Base-by-base conservation (phyloP, 2,329 filamentous ascomycete genomes). In the Podosphaera aphanis region DNA sequence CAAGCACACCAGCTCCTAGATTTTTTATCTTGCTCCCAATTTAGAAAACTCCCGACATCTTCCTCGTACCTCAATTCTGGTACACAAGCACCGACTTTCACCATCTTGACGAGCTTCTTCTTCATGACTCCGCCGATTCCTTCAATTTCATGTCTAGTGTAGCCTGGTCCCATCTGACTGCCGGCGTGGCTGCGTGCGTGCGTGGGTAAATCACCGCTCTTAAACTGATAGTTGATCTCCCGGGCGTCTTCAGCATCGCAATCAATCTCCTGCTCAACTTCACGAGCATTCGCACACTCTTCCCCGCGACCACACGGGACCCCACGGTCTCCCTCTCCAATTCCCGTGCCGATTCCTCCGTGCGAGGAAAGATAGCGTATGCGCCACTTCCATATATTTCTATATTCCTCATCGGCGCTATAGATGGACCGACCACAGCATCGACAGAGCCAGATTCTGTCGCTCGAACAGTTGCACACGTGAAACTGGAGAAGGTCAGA, bases 1-100 rank as follows among this genome's bases (percentile, higher is more conserved):
- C 88, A 94, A 0, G 81, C 83, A 61, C 86, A 95, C 83, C 84
- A 93, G 58, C 81, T 85, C 49, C 86, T 70, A 47, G 75, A 67
- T 43, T 63, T 61, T 0, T 83, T 82, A 13, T 66, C 66, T 46
- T 77, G 70, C 61, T 95, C 88, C 20, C 79, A 66, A 3, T 74
- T 74, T 6, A 69, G 68, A 31, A 70, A 70, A 47, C 72, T 70
- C 61, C 92, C 83, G 57, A 88, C 83, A 51, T 83, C 80, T 64
- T 78, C 85, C 59, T 93, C 43, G 5, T 38, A 18, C 18, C 18
- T 19, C n/a, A 7, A 8, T 44, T 31, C 83, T 50, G 80, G 79
- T 11, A 94, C 88, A 50, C 79, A 83, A 3, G 79, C 81, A 1
- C 86, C 88, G 0, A 94, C 77, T 49, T 71, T 72, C 5, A 92